A percentile compares a stretch with the other conserved stretches of the same genome.
phyloP scores from a whole-genome alignment of 2,329 filamentous ascomycete genomes.

The Botrytis paeoniae region DNA sequence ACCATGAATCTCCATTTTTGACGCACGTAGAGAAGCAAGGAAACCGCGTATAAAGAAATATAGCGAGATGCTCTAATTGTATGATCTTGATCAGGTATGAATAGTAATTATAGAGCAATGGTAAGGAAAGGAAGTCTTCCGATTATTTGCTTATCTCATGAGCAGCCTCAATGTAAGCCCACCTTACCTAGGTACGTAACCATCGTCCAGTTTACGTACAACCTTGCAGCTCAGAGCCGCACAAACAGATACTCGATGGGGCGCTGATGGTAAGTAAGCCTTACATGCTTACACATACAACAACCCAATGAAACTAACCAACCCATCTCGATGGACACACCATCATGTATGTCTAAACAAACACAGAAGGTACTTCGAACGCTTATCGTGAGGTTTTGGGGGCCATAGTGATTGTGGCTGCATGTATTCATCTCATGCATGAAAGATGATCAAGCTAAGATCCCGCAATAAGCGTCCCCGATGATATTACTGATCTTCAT shows the following conservation, averaged over 20 bases:
- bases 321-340: background rate
- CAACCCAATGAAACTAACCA: background rate
- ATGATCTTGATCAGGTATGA: background rate
- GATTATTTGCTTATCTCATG: background rate
- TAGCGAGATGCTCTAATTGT: background rate
- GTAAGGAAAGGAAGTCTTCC: background rate
- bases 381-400: background rate
- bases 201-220: background rate
- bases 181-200: background rate
- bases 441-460: background rate
- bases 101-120: background rate
- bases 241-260: background rate
- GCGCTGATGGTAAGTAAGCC: background rate
- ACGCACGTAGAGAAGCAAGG: background rate
- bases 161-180: background rate
- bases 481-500: background rate
- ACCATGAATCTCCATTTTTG: background rate
- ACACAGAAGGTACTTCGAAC: background rate
- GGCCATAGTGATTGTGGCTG: background rate
- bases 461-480: background rate
- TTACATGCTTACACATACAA: background rate
- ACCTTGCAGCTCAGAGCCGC: background rate
- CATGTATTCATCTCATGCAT: background rate
- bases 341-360: background rate
- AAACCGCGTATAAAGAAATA: background rate